Evolutionary conservation across 305 asterid species (phyloP).

Genomic region (Andrographis paniculata): DNA sequence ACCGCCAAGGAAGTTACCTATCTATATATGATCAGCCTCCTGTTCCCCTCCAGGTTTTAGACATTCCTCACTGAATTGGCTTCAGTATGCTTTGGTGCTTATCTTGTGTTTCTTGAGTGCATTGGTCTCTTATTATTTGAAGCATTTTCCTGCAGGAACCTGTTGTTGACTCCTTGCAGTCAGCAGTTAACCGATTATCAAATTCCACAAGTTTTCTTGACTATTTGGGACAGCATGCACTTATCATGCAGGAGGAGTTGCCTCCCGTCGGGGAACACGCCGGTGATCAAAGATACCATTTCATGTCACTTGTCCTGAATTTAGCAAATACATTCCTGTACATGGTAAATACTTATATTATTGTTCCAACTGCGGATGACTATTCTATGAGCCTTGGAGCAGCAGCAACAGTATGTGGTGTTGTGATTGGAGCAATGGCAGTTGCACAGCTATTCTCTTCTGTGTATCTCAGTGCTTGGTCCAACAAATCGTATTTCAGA

Average conservation of each 20-base stretch:
- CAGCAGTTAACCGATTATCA: conserved; percentile 79
- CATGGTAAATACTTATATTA: conserved; percentile 93
- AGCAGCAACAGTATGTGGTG: conserved; percentile 94
- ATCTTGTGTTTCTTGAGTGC: conserved; percentile 4
- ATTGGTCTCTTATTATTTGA: conserved; percentile 19
- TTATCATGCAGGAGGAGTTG: conserved; percentile 92
- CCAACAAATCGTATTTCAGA: conserved; percentile 79
- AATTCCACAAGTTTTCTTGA: conserved; percentile 80
- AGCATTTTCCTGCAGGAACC: conserved; percentile 55
- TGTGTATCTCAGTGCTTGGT: conserved; percentile 99
- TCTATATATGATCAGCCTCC: conserved; percentile 94
- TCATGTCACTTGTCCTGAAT: conserved; percentile 85
- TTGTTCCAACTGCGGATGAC: conserved; percentile 98
- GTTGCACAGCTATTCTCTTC: conserved; percentile 96
- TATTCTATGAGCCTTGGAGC: conserved; percentile 97
- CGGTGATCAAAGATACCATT: conserved; percentile 74
- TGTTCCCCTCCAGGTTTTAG: conserved; percentile 67
- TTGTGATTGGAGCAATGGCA: conserved; percentile 97
- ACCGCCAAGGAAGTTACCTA: conserved; percentile 89
- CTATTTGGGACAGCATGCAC: conserved; percentile 93
- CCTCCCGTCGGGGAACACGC: conserved; percentile 58
- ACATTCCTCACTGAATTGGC: neutral
- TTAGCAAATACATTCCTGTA: conserved; percentile 91
- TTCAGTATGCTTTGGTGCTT: conserved; percentile 7
- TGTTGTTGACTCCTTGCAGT: conserved; percentile 62